Percentiles rank a stretch among this genome's conserved stretches.
These are phyloP conservation scores for Ceratonia siliqua DNA, from an alignment of 306 rosid genomes.

Conservation along the genomic window DNA sequence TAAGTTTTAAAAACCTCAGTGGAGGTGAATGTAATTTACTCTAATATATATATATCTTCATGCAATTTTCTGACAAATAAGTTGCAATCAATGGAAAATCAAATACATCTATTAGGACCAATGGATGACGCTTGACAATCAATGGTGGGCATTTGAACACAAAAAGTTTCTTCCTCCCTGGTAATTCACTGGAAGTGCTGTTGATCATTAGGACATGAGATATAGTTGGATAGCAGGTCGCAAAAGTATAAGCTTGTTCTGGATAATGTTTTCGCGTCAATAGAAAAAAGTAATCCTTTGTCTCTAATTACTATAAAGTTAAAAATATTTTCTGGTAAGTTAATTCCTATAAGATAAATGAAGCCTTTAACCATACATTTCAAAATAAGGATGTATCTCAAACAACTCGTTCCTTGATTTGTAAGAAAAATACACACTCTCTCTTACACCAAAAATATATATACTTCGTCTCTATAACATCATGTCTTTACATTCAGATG, in stretches of 20 bases:
- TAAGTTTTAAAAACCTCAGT: no score
- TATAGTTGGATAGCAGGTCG: neutral
- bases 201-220: neutral
- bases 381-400: neutral
- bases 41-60: no score
- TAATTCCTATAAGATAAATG: neutral
- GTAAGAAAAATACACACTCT: slow-evolving; percentile 1
- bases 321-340: neutral
- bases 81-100: neutral
- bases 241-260: neutral
- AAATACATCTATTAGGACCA: neutral
- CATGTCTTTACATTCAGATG: neutral
- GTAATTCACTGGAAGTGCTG: neutral
- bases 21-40: no score
- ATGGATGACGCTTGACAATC: neutral
- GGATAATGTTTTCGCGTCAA: neutral
- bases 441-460: no score
- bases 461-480: neutral
- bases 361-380: slow-evolving; percentile 17
- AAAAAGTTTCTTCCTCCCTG: slow-evolving; percentile 1
- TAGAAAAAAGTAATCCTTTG: neutral
- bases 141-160: neutral
- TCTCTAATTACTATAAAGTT: neutral
- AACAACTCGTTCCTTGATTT: neutral
- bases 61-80: neutral